Evolutionary conservation across 75 land plant species (phyloP), one percentile per base, ranked within the genome.

Genomic region (Isoetes taiwanensis): DNA sequence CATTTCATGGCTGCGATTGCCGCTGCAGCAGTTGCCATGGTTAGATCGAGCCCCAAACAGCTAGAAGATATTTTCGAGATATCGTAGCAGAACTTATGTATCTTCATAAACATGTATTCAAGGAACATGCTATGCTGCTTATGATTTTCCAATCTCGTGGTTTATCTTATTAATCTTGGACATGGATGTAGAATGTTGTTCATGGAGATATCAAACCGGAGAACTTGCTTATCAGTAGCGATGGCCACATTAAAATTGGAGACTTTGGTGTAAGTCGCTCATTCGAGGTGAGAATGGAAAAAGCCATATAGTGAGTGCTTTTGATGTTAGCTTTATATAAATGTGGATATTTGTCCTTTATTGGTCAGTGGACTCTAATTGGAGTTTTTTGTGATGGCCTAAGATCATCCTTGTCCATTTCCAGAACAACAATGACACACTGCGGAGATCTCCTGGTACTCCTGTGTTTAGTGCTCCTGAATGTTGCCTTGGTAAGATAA

Each of bases 381-480:
- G n/a, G n/a, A n/a, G n/a, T n/a, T n/a, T n/a, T n/a, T n/a, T n/a
- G n/a, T n/a, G n/a, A n/a, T n/a, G n/a, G n/a, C n/a, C n/a, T n/a
- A n/a, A n/a, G n/a, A n/a, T n/a, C n/a, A n/a, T 60, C 5, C 29
- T 60, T 25, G 12, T 62, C 14, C n/a, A 12, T 25, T 0, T 64
- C 30, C 67, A 90, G 97, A 93, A 77, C 56, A 71, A 69, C 28
- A 83, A 84, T 74, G 99, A 94, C 52, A 79, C 74, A 59, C 79
- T 88, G 12, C 76, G 84, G 1, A 74, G 99, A 54, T 94, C 86
- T 64, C 96, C 96, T 41, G 99, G 99, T 2, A 89, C 99, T 42
- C 96, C 99, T 52, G 84, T 84, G 32, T 88, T 78, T 35, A 88
- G 90, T 61, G 96, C 96, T 43, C 96, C 99, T 43, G 99, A 94